Conservation (phyloP, 768 basidiomycete genomes). For the Boletus subparvulus region DNA sequence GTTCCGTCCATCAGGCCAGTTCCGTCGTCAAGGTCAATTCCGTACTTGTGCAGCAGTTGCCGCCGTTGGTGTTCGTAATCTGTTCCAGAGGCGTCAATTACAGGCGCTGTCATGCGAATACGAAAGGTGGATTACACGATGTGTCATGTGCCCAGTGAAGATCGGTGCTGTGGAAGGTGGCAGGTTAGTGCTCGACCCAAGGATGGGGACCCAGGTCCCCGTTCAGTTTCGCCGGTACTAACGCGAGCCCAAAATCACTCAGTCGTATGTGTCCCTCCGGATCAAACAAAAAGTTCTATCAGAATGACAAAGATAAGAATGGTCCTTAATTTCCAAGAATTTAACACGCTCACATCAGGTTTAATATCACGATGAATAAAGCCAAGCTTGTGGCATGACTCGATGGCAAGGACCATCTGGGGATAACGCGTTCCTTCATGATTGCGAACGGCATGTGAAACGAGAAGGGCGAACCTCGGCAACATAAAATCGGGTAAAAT, state of each 20-base stretch:
- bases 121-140: conserved; percentile 52
- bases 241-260: conserved; percentile 95
- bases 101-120: conserved; percentile 1
- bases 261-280: conserved; percentile 91
- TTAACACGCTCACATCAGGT: conserved; percentile 65
- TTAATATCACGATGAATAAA: conserved; percentile 99
- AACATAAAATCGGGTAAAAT: conserved; percentile 90
- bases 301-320: conserved; percentile 24
- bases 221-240: conserved; percentile 40
- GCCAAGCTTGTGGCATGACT: conserved; percentile 89
- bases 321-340: conserved; percentile 31
- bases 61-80: conserved; percentile 94
- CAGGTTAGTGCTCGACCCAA: conserved; percentile 19
- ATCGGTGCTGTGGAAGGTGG: conserved; percentile 60
- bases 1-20: conserved; percentile 62
- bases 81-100: conserved; percentile 32
- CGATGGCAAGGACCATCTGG: conserved; percentile 92
- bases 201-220: conserved; percentile 23
- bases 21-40: conserved; percentile 88
- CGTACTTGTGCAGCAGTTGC: conserved; percentile 87
- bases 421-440: conserved; percentile 28
- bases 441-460: conserved; percentile 20
- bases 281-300: conserved; percentile 93
- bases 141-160: conserved; percentile 98
- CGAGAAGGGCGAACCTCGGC: conserved; percentile 65